Evolutionary conservation across 2,329 filamentous ascomycete species (phyloP), one percentile per base, ranked within the genome.

Genomic region (Calonectria multiphialidica): DNA sequence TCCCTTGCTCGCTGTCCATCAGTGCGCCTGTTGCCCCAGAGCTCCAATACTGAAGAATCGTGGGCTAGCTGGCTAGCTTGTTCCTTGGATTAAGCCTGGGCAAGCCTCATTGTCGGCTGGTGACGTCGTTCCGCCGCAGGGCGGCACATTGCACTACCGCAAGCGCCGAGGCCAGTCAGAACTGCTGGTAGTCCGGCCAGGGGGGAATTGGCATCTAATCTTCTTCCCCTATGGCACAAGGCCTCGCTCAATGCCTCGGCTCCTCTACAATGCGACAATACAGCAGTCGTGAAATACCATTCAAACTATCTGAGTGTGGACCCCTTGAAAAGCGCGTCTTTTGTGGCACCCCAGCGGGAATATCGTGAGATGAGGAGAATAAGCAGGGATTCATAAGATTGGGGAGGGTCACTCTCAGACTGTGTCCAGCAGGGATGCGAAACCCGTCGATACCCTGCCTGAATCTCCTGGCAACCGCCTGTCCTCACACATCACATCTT

Each of bases 371-470:
- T 61, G 62, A 59, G 30, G 57, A 63, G 23, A 49, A 64, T 53
- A 49, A 57, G 57, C 72, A 75, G 73, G 77, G 76, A 67, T 68
- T 72, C 53, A 68, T 71, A 75, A 79, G 70, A 79, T 79, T 78
- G 59, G 50, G 66, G 67, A 71, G 74, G 76, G 77, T 70, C 40
- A 66, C 66, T 68, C 63, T 67, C 66, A 71, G 68, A 70, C 75
- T 77, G 55, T 67, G 37, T 50, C 59, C 45, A 23, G 66, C 76
- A 79, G 68, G 77, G 77, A 66, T 77, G 28, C 70, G 74, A 75
- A 79, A 79, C 77, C 62, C 59, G 59, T 62, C 61, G 72, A 68
- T 57, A 66, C 37, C 21, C 63, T 59, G 21, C 25, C 28, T 49
- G 25, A 37, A 57, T 44, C 23, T 62, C 57, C 28, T 44, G 16